Evolutionary conservation across 352 stramenopile genomes (phyloP).

Genomic region (Globisporangium paroecandrum): DNA sequence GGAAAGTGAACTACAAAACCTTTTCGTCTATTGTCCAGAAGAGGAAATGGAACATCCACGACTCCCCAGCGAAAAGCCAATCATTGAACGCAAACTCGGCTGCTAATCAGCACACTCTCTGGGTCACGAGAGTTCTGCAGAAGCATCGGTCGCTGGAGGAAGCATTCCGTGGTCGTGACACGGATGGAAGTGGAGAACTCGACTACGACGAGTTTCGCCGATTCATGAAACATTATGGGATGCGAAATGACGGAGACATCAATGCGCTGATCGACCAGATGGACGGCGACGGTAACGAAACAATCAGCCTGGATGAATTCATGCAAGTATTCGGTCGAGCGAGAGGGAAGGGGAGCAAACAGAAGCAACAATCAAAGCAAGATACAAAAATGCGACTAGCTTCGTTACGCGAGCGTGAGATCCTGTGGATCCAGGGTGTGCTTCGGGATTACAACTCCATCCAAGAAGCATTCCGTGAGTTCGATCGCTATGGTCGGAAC

Average conservation of each 20-base stretch:
- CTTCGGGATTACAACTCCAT: conserved; percentile 40
- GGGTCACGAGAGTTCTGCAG: conserved; percentile 27
- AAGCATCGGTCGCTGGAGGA: conserved; percentile 36
- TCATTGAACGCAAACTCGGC: neutral
- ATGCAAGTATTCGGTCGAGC: conserved; percentile 26
- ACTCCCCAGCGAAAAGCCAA: neutral
- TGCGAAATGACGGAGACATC: conserved; percentile 35
- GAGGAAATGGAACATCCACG: conserved; percentile 21
- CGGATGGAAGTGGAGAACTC: conserved; percentile 40
- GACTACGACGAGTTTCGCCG: conserved; percentile 45
- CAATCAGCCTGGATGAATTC: conserved; percentile 48
- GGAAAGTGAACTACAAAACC: conserved; percentile 22
- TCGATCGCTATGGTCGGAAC: conserved; percentile 29
- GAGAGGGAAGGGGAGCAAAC: conserved; percentile 7
- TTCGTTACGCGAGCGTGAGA: conserved; percentile 44
- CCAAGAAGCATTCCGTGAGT: conserved; percentile 39
- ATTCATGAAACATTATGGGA: conserved; percentile 52
- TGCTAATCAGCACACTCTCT: conserved; percentile 15
- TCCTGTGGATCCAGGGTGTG: conserved; percentile 44
- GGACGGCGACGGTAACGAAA: conserved; percentile 34
- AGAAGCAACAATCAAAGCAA: conserved; percentile 9
- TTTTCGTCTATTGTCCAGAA: conserved; percentile 23
- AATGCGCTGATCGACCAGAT: conserved; percentile 35
- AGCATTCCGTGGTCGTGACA: conserved; percentile 34
- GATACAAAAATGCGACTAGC: conserved; percentile 23